phyloP scores from a whole-genome alignment of 495 filamentous ascomycete species.

The Bathelium albidoporum region DNA sequence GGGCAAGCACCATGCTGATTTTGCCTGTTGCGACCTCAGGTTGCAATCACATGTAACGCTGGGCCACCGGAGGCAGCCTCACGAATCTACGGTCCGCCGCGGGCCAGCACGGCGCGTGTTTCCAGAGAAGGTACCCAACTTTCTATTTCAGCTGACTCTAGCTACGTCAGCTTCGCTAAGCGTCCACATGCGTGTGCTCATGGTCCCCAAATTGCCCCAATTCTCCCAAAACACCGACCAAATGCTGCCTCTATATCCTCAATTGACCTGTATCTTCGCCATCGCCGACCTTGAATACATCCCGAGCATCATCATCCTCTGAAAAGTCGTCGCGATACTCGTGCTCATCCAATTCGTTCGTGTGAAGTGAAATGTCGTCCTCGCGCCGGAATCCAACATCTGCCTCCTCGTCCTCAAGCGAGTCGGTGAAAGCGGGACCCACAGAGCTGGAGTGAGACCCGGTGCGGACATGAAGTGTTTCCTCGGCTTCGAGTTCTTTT shows the following conservation, averaged over 20 bases:
- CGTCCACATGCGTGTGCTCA: background rate
- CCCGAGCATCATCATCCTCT: conserved; percentile 27
- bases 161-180: background rate
- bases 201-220: background rate
- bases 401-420: conserved; percentile 26
- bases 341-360: conserved; percentile 32
- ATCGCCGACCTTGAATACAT: conserved; percentile 30
- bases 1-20: background rate
- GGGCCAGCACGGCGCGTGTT: background rate
- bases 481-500: conserved; percentile 72
- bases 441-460: conserved; percentile 11
- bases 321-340: conserved; percentile 32
- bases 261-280: conserved; percentile 9
- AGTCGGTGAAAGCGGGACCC: conserved; percentile 28
- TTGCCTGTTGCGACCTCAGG: background rate
- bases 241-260: background rate
- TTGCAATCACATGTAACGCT: background rate
- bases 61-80: background rate
- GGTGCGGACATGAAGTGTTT: conserved; percentile 31
- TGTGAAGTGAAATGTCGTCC: conserved; percentile 44
- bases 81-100: background rate
- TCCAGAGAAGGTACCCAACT: background rate
- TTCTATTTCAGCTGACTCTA: background rate
- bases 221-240: background rate
- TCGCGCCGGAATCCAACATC: conserved; percentile 29